These are phyloP conservation scores for Fusarium xyrophilum DNA, from an alignment of 2,329 filamentous ascomycete species.

Conservation along the genomic window DNA sequence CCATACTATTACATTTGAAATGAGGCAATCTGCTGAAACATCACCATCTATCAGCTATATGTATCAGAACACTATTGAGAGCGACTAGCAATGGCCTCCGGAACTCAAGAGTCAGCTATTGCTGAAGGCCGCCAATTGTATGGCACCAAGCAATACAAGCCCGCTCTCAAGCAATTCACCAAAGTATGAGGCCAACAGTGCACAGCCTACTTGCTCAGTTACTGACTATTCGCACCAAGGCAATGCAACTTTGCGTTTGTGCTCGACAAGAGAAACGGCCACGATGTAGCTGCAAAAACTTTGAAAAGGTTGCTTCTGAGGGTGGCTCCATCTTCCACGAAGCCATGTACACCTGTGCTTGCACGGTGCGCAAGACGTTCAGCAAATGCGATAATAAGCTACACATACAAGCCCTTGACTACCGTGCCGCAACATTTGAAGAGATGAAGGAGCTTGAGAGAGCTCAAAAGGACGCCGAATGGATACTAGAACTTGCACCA, in stretches of 20 bases:
- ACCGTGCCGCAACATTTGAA: slow-evolving; percentile 51
- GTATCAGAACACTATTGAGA: not conserved
- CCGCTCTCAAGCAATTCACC: slow-evolving; percentile 49
- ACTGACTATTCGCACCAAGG: slow-evolving; percentile 41
- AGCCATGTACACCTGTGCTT: slow-evolving; percentile 51
- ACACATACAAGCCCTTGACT: slow-evolving; percentile 52
- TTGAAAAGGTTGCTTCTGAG: slow-evolving; percentile 44
- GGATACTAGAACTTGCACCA: slow-evolving; percentile 53
- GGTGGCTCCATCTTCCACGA: slow-evolving; percentile 51
- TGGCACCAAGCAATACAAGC: slow-evolving; percentile 44
- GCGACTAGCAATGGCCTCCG: slow-evolving; percentile 21
- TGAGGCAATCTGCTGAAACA: not conserved
- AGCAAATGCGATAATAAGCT: slow-evolving; percentile 49
- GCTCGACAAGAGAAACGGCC: slow-evolving; percentile 45
- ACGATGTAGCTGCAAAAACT: slow-evolving; percentile 51
- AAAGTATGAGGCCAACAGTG: slow-evolving; percentile 35
- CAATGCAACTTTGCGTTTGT: slow-evolving; percentile 49
- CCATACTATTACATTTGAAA: not conserved
- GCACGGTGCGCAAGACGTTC: slow-evolving; percentile 47
- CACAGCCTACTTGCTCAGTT: not conserved
- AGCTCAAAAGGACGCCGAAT: slow-evolving; percentile 51
- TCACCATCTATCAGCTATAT: not conserved
- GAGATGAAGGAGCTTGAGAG: slow-evolving; percentile 48
- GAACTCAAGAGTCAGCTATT: slow-evolving; percentile 43
- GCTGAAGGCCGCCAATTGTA: slow-evolving; percentile 46